These are phyloP conservation scores for Yarrowia sp. DNA, from an alignment of 805 yeast species.

Conservation along the genomic window DNA sequence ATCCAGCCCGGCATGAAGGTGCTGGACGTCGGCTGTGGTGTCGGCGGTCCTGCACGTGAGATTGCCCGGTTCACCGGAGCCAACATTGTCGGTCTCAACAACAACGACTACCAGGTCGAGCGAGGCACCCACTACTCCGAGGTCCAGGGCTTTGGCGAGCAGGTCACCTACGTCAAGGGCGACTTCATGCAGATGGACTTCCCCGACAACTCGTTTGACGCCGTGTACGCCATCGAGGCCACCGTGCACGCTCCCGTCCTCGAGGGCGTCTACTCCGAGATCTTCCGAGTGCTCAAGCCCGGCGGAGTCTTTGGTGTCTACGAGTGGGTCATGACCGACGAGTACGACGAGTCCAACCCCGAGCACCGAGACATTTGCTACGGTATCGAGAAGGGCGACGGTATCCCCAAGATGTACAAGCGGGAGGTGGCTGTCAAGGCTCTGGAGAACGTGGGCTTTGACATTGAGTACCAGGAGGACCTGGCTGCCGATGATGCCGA, in stretches of 20 bases:
- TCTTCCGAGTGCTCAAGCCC: conserved; percentile 93
- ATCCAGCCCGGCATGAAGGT: conserved; percentile 82
- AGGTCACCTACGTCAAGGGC: conserved; percentile 89
- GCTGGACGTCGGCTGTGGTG: conserved; percentile 98
- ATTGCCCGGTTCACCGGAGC: conserved; percentile 90
- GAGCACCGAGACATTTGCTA: conserved; percentile 94
- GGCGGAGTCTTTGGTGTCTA: conserved; percentile 98
- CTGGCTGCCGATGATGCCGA: conserved; percentile 82
- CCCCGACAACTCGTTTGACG: conserved; percentile 87
- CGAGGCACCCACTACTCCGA: conserved; percentile 85
- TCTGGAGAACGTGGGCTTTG: conserved; percentile 84
- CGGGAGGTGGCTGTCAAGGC: conserved; percentile 88
- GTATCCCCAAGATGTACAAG: conserved; percentile 95
- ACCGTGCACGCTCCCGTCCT: conserved; percentile 97
- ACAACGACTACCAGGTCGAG: conserved; percentile 93
- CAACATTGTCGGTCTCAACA: conserved; percentile 86
- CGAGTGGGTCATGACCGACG: conserved; percentile 99
- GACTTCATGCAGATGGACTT: conserved; percentile 99
- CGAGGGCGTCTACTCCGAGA: conserved; percentile 95
- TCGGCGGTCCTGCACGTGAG: conserved; percentile 99
- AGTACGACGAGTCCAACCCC: conserved; percentile 82
- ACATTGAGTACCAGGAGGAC: conserved; percentile 75
- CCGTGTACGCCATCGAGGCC: conserved; percentile 98
- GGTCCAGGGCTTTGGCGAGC: conserved; percentile 67
- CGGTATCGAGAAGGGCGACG: conserved; percentile 98